These are phyloP conservation scores for Sambucus nigra DNA, from an alignment of 129 eudicot genomes.

Conservation along the genomic window DNA sequence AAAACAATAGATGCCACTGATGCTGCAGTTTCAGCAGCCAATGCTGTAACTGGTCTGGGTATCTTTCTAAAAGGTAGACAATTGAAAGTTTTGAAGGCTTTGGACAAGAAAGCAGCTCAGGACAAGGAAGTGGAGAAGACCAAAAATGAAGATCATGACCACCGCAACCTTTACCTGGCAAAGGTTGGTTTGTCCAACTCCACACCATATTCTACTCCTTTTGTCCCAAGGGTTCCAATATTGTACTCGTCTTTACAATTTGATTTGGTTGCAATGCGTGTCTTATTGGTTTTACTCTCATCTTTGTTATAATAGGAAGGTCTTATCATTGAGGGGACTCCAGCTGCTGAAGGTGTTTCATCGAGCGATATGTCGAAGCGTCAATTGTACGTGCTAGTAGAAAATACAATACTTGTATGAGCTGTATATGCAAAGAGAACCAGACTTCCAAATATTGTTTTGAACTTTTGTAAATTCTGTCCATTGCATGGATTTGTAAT, in stretches of 20 bases:
- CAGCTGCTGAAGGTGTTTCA: constrained; percentile 98
- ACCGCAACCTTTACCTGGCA: constrained; percentile 83
- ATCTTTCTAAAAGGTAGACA: constrained; percentile 77
- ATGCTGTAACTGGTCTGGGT: constrained; percentile 63
- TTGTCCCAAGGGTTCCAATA: neutral
- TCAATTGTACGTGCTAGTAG: too few species aligned
- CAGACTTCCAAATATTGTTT: too few species aligned
- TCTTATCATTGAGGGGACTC: constrained; percentile 77
- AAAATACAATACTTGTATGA: too few species aligned
- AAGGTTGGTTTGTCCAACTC: constrained; percentile 32
- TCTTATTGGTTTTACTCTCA: constrained; percentile 7
- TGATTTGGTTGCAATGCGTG: neutral
- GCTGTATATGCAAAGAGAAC: too few species aligned
- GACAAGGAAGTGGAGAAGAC: constrained; percentile 54
- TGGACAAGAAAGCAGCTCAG: constrained; percentile 84
- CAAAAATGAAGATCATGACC: constrained; percentile 68
- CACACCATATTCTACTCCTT: too few species aligned
- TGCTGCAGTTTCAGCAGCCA: constrained; percentile 73
- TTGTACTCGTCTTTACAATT: constrained; percentile 1
- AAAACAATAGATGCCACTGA: constrained; percentile 55
- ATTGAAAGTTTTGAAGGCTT: constrained; percentile 72
- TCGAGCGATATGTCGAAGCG: too few species aligned
- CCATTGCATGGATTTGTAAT: too few species aligned
- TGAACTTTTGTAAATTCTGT: neutral
- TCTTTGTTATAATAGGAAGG: constrained; percentile 61